phyloP scores from a whole-genome alignment of 1,139 yeast species.

The Yamadazyma trypodendri region DNA sequence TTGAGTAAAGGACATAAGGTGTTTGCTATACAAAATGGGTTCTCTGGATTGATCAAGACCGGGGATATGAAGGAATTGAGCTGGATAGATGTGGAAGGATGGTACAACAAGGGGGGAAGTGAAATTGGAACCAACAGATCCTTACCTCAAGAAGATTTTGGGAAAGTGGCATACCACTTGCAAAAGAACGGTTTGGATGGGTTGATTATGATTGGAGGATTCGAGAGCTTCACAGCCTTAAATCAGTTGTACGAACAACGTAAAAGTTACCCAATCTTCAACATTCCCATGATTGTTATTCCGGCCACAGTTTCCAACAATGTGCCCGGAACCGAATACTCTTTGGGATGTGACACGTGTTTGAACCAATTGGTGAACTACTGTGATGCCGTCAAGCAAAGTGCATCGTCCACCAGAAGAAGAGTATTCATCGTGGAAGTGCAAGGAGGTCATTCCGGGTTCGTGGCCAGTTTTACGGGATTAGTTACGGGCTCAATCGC shows the following conservation, averaged over 20 bases:
- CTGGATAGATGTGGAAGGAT: conserved; percentile 87
- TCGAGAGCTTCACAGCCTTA: conserved; percentile 85
- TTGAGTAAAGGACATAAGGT: conserved; percentile 87
- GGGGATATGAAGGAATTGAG: conserved; percentile 70
- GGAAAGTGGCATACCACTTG: conserved; percentile 86
- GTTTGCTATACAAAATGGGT: conserved; percentile 87
- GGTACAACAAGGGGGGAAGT: conserved; percentile 92
- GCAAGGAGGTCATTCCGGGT: conserved; percentile 87
- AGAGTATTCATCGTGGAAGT: conserved; percentile 79
- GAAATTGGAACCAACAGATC: conserved; percentile 93
- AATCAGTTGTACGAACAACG: conserved; percentile 77
- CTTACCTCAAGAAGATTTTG: conserved; percentile 79
- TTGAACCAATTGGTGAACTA: conserved; percentile 70
- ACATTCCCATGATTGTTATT: conserved; percentile 88
- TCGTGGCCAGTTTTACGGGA: conserved; percentile 68
- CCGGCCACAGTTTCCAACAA: conserved; percentile 90
- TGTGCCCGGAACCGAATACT: conserved; percentile 82
- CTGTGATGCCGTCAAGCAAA: conserved; percentile 76
- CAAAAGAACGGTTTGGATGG: conserved; percentile 86
- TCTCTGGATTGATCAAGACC: conserved; percentile 82
- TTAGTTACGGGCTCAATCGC: conserved; percentile 73
- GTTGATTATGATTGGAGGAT: conserved; percentile 87
- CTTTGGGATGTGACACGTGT: conserved; percentile 78
- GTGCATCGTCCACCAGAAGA: conserved; percentile 76
- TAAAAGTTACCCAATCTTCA: conserved; percentile 77